Base-by-base conservation (phyloP, 2,329 filamentous ascomycete genomes). In the Fusarium sp. region DNA sequence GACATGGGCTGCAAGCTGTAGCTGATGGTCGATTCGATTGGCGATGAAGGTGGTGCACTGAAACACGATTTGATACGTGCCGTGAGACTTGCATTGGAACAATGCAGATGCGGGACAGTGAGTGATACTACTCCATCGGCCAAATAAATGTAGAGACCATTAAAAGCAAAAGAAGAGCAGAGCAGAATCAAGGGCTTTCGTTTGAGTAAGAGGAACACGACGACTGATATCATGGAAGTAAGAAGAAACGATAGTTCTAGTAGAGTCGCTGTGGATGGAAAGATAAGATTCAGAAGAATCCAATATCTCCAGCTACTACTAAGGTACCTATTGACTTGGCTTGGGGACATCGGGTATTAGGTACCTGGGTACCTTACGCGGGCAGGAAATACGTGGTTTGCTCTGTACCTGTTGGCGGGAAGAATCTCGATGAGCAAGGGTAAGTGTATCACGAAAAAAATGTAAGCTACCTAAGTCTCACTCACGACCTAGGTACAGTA, bases 31-130 rank as follows among this genome's bases (percentile, higher is more conserved):
- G 45, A 47, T 45, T 59, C 45, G 31, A 47, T 51, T 53, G 54
- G 48, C 53, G 61, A 55, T 54, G 45, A 38, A 54, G 56, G 62
- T 67, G 50, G 51, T 57, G 45, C 53, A 50, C 53, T 71, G 67
- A 67, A 71, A 71, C 68, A 71, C 47, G 51, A 63, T 30, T 48
- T 57, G 61, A 57, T 67, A 58, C 56, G 53, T 71, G 53, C 61
- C 41, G 42, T 56, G 67, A 67, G 58, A 58, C 61, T 65, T 71
- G 67, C 53, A 66, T 44, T 36, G 18, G 39, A 26, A 55, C 26
- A 18, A 42, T 41, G 15, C 30, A 41, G 24, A 54, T 28, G n/a
- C 28, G 41, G 14, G n/a, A 39, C 28, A 36, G n/a, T 20, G 35
- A 36, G n/a, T 20, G 47, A 28, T 60, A 12, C 39, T 55, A 51